Evolutionary conservation across 2,329 filamentous ascomycete genomes (phyloP).

Genomic region (Apiospora saccharicola): DNA sequence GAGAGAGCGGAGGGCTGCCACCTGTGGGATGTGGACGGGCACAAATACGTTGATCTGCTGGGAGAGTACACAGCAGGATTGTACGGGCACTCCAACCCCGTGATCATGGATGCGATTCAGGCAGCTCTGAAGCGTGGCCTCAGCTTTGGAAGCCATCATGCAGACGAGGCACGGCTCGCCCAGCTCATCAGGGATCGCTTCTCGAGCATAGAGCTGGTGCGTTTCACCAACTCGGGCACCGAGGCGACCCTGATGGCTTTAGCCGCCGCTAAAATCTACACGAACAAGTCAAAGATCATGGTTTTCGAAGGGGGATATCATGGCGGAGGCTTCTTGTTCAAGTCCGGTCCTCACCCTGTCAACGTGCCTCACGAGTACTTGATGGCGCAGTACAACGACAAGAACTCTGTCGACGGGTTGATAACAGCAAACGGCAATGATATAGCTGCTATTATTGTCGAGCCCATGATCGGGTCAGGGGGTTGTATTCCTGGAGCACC

Average conservation of each 20-base stretch:
- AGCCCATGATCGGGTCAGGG: constrained; percentile 70
- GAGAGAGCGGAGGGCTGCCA: constrained; percentile 45
- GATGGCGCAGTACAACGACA: constrained; percentile 68
- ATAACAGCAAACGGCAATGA: constrained; percentile 49
- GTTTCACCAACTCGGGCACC: constrained; percentile 72
- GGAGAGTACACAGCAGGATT: constrained; percentile 71
- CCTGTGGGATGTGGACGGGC: constrained; percentile 51
- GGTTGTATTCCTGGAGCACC: constrained; percentile 60
- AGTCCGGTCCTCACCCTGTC: constrained; percentile 38
- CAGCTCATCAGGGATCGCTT: constrained; percentile 62
- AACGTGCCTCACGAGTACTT: constrained; percentile 19
- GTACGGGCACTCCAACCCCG: constrained; percentile 69
- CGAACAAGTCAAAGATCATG: constrained; percentile 53
- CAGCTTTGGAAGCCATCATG: constrained; percentile 61
- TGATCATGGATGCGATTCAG: constrained; percentile 57
- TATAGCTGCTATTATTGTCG: constrained; percentile 70
- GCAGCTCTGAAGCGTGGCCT: constrained; percentile 56
- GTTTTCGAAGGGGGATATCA: constrained; percentile 62
- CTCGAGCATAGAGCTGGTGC: constrained; percentile 56
- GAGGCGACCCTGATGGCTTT: constrained; percentile 70
- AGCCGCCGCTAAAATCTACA: constrained; percentile 57
- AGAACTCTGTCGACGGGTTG: constrained; percentile 51
- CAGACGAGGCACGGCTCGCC: constrained; percentile 60
- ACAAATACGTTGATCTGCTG: constrained; percentile 59
- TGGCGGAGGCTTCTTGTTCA: constrained; percentile 60